These are phyloP conservation scores for Fremontodendron californicum DNA, from an alignment of 345 rosid species.

Conservation along the genomic window DNA sequence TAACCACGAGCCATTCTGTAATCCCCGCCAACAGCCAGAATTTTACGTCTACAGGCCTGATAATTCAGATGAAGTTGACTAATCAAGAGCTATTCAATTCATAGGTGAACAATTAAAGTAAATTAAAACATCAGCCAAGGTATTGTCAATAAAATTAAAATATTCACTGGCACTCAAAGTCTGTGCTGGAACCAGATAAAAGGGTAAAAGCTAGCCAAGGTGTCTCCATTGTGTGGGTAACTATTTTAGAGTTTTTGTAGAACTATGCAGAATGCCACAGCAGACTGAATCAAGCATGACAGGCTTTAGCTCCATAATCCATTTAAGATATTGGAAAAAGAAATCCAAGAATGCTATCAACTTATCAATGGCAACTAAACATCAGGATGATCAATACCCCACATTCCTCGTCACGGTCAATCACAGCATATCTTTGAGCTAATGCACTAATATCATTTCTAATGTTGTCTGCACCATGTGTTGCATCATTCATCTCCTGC, in stretches of 20 bases:
- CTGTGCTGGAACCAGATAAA: background rate
- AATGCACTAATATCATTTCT: slow-evolving; percentile 95
- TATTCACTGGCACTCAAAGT: slow-evolving; percentile 3
- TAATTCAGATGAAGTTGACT: slow-evolving; percentile 15
- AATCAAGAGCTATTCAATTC: background rate
- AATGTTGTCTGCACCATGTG: slow-evolving; percentile 98
- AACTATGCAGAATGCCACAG: background rate
- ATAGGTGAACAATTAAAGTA: background rate
- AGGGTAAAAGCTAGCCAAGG: background rate
- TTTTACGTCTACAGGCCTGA: slow-evolving; percentile 82
- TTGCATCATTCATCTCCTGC: slow-evolving; percentile 98
- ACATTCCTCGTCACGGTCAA: slow-evolving; percentile 86
- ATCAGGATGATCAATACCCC: slow-evolving; percentile 65
- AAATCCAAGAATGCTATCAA: background rate
- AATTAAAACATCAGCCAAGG: background rate
- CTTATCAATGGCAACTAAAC: slow-evolving; percentile 14
- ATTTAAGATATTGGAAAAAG: background rate
- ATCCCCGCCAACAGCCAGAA: slow-evolving; percentile 58
- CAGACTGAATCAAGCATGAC: slow-evolving; percentile 10
- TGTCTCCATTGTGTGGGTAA: background rate
- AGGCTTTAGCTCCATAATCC: slow-evolving; percentile 10
- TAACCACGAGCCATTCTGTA: slow-evolving; percentile 68
- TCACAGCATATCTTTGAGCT: slow-evolving; percentile 95
- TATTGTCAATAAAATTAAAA: background rate
- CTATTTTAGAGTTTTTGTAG: background rate